Evolutionary conservation across 1,139 yeast genomes (phyloP).

Genomic region (Protomyces inundatus): DNA sequence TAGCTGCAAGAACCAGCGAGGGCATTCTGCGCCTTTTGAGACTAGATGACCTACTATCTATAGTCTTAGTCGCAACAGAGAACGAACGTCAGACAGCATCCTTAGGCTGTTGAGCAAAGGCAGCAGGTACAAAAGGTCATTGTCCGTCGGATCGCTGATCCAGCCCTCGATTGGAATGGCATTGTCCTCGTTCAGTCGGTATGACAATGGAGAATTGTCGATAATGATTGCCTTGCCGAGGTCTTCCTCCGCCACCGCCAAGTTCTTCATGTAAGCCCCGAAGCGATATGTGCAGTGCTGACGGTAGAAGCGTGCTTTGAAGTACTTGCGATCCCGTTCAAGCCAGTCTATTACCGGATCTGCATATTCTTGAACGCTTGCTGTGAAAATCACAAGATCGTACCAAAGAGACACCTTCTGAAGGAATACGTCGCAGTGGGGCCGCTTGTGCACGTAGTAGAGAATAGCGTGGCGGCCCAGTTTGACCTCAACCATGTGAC

Average conservation of each 20-base stretch:
- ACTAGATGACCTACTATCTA: background rate
- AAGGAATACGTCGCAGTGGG: slow-evolving; percentile 79
- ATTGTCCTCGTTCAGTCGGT: slow-evolving; percentile 71
- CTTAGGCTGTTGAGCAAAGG: slow-evolving; percentile 79
- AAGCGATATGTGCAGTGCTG: slow-evolving; percentile 69
- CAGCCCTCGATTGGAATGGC: slow-evolving; percentile 95
- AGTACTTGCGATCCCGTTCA: slow-evolving; percentile 51
- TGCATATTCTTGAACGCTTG: slow-evolving; percentile 90
- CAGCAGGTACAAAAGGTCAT: slow-evolving; percentile 68
- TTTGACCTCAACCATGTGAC: slow-evolving; percentile 81
- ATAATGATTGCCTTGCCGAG: slow-evolving; percentile 70
- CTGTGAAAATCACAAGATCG: slow-evolving; percentile 83
- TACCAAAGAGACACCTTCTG: slow-evolving; percentile 80
- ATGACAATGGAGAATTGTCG: slow-evolving; percentile 89
- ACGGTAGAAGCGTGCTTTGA: slow-evolving; percentile 65
- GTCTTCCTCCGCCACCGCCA: slow-evolving; percentile 53
- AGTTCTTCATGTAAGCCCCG: slow-evolving; percentile 84
- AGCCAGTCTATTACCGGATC: slow-evolving; percentile 95
- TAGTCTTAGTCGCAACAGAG: slow-evolving; percentile 44
- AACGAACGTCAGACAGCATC: slow-evolving; percentile 80
- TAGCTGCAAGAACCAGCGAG: no score
- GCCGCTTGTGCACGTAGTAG: slow-evolving; percentile 87
- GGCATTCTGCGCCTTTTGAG: background rate
- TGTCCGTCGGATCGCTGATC: slow-evolving; percentile 90
- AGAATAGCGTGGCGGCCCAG: slow-evolving; percentile 62